These are phyloP conservation scores for Myxozyma nipponensis DNA, from an alignment of 805 yeast genomes.

Conservation along the genomic window DNA sequence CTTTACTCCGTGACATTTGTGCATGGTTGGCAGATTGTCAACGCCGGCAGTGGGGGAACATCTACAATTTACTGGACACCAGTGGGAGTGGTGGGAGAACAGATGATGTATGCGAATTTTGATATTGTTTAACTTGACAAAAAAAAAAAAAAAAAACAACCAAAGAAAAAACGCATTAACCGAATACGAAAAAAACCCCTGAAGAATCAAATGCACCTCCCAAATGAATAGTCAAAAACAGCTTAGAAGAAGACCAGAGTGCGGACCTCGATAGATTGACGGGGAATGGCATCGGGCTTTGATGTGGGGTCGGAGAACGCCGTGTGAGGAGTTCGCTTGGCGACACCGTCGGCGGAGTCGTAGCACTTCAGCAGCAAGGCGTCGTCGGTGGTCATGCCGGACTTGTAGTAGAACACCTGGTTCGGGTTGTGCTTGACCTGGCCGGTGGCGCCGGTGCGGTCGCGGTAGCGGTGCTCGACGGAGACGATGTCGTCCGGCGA, in stretches of 20 bases:
- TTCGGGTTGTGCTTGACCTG: conserved; percentile 23
- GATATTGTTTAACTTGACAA: neutral
- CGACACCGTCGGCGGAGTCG: conserved; percentile 27
- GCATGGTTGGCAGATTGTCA: too few species aligned
- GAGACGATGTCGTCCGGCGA: conserved; percentile 21
- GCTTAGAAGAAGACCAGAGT: conserved; percentile 26
- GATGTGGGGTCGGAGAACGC: conserved; percentile 31
- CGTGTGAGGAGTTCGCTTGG: conserved; percentile 30
- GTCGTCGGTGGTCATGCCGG: conserved; percentile 27
- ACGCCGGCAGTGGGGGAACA: too few species aligned
- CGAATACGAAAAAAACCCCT: neutral
- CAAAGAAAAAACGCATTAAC: neutral
- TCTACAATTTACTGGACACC: too few species aligned
- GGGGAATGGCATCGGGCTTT: conserved; percentile 21
- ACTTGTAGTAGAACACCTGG: conserved; percentile 27
- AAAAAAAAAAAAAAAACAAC: neutral
- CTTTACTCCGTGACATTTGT: conserved; percentile 37
- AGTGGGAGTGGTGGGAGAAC: neutral
- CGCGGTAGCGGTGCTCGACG: conserved; percentile 26
- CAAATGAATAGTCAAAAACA: neutral
- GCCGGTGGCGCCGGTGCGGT: conserved; percentile 30
- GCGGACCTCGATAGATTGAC: conserved; percentile 31
- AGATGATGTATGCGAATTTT: neutral
- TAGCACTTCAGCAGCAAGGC: conserved; percentile 27
- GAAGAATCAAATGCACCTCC: conserved; percentile 1